A percentile compares a stretch with the other conserved stretches of the same genome.
Evolutionary conservation across 306 rosid genomes (phyloP).

Genomic region (Cicer chorassanicum): DNA sequence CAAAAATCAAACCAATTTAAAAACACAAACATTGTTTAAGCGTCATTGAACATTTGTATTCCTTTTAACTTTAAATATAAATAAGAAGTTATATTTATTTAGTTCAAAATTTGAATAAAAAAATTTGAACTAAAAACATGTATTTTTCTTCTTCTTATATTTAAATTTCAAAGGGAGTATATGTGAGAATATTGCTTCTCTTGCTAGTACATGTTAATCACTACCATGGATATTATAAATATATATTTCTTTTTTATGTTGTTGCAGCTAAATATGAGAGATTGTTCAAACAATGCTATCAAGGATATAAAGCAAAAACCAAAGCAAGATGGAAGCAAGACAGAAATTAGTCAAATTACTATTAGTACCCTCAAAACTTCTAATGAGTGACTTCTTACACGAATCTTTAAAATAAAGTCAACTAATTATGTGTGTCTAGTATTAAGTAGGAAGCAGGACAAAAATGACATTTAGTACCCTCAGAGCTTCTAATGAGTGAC

Average conservation of each 20-base stretch:
- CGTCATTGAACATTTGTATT: too few relatives aligned
- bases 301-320: conserved; percentile 51
- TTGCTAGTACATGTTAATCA: conserved; percentile 10
- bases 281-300: conserved; percentile 44
- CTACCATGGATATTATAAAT: conserved; percentile 5
- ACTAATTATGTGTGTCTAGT: conserved; percentile 14
- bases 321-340: conserved; percentile 49
- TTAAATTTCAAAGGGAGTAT: too few relatives aligned
- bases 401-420: conserved; percentile 28
- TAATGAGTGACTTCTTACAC: conserved; percentile 37
- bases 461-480: conserved; percentile 39
- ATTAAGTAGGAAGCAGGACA: conserved; percentile 33
- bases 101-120: too few relatives aligned
- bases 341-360: conserved; percentile 41
- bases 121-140: too few relatives aligned
- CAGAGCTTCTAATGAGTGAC: conserved; percentile 37
- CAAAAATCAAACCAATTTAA: background rate
- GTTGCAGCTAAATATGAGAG: conserved; percentile 56
- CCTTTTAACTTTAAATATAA: too few relatives aligned
- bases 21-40: too few relatives aligned
- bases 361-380: conserved; percentile 38
- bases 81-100: too few relatives aligned
- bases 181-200: background rate
- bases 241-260: conserved; percentile 20
- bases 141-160: too few relatives aligned